phyloP scores from a whole-genome alignment of 805 yeast species.

The Diddensiella transvaalensis region DNA sequence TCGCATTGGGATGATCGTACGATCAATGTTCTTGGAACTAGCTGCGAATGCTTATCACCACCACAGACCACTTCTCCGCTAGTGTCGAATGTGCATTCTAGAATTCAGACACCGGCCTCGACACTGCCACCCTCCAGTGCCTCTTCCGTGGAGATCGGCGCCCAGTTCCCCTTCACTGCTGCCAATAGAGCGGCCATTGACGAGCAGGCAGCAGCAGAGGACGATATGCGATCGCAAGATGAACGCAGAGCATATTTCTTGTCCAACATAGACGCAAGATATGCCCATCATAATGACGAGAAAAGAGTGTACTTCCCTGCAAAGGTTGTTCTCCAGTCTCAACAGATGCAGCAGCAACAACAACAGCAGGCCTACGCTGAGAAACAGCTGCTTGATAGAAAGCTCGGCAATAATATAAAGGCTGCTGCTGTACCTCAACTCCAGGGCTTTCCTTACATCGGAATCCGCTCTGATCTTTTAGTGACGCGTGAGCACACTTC shows the following conservation, averaged over 20 bases:
- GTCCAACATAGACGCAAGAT: conserved; percentile 1
- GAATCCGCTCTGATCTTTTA: conserved; percentile 1
- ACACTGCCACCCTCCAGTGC: conserved; percentile 25
- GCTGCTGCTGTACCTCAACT: conserved; percentile 3
- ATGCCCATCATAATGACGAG: not conserved
- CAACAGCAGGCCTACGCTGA: not conserved
- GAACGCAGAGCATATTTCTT: not conserved
- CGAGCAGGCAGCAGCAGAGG: not conserved
- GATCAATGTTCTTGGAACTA: conserved; percentile 22
- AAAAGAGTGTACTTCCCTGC: not conserved
- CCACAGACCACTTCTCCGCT: conserved; percentile 21
- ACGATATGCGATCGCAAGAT: not conserved
- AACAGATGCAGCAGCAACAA: not conserved
- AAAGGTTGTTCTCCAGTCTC: not conserved
- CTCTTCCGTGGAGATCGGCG: conserved; percentile 31
- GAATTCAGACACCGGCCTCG: conserved; percentile 35
- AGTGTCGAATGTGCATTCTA: conserved; percentile 29
- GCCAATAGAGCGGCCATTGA: not conserved
- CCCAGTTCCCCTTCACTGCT: conserved; percentile 26
- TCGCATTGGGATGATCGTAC: conserved; percentile 1
- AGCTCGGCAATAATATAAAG: conserved; percentile 1
- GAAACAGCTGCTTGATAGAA: conserved; percentile 8
- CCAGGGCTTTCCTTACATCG: conserved; percentile 7
- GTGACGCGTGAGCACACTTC: conserved; percentile 3
- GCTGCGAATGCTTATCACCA: conserved; percentile 29